Evolutionary conservation across 139 green algal genomes (phyloP), one percentile per base, ranked within the genome.

Genomic region (Picochlorum sp.): DNA sequence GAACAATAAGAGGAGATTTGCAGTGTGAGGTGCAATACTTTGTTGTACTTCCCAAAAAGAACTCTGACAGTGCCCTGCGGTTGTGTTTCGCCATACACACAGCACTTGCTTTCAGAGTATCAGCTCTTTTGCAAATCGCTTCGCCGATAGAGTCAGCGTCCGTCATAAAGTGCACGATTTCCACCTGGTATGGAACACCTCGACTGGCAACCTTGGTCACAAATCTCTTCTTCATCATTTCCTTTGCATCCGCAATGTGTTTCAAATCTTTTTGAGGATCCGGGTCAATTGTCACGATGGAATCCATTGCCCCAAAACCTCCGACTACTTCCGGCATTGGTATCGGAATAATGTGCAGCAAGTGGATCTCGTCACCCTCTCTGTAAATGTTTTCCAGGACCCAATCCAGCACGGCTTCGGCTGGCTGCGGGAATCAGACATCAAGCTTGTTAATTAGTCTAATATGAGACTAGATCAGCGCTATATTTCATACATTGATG

Each of bases 1-100:
- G 62, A 7, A 84, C 64, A 8, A 84, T 60, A 24, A 85, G 60
- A 0, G 77, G 77, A 28, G 57, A 29, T 50, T 70, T 77, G 62
- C 68, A 78, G 64, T 85, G 72, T 49, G 75, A 53, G 0, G 77
- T 85, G 67, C 59, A 73, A 54, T 84, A 85, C 52, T 49, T 59
- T 37, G 39, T 55, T 35, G 33, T 49, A 9, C 41, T 74, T 30
- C 78, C 78, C 26, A 85, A 62, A 45, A 85, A 85, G 57, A 85
- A 78, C 63, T 85, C 73, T 18, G 62, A 31, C 18, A 69, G 58
- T 6, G 43, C 39, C 45, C 63, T 69, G 33, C 69, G 68, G 52
- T 75, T 59, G 69, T 85, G 78, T 55, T 83, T 85, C 40, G 72
- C 69, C 66, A 85, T 75, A 13, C 81, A 63, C 13, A 85, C 69